Evolutionary conservation across 306 rosid genomes (phyloP), one percentile per base, ranked within the genome.

Genomic region (Quercus rubra): DNA sequence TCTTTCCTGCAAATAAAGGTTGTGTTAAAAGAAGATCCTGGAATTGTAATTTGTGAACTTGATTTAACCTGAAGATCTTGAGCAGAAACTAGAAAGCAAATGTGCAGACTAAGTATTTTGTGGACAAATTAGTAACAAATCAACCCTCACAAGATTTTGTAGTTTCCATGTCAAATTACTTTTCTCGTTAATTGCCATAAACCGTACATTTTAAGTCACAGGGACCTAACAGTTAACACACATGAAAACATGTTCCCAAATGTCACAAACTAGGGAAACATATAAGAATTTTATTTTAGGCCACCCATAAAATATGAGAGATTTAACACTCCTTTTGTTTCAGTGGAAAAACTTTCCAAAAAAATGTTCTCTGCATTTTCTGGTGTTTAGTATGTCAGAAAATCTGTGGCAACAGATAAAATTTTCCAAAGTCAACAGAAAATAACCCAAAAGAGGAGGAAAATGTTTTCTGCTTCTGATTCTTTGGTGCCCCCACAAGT

Each of bases 1-100:
- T 96, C 98, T 70, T 80, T 74, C 94, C 99, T 96, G 97, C 86
- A 79, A 77, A 80, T 20, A 77, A 75, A 83, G 77, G 80, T 61
- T 64, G 30, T 74, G 81, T 84, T 58, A 66, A 46, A 70, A 31
- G 59, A 77, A 41, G 52, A 28, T 74, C 35, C 9, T 52, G 76
- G 15, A 33, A 52, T 59, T 33, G 52, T 20, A 62, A 75, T 56
- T 27, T 7, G 21, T 56, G 23, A 70, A 41, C 72, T 21, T 38
- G 56, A 66, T 80, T 77, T 31, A 49, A 35, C 69, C 64, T 28
- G 70, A 74, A 77, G 79, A 52, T 33, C 57, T n/a, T 9, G 14
- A 38, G 23, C 69, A 23, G 70, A 52, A 59, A 61, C 14, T 20
- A 66, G 69, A n/a, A 68, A 74, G 61, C 28, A 70, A 72, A 68